Evolutionary conservation across 306 rosid species (phyloP).

Genomic region (barrel medic (Medicago truncatula)): MtrunA17r5.0-ANR NC_053048.1:46384501-46385000

Average conservation of each 20-base stretch:
- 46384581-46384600: too few relatives aligned
- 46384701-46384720: not conserved
- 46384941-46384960: too few relatives aligned
- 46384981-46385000: too few relatives aligned
- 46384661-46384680: not conserved
- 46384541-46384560: slow-evolving; percentile 45
- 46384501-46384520: slow-evolving; percentile 45
- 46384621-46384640: not conserved
- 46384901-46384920: too few relatives aligned
- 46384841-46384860: not conserved
- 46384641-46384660: not conserved
- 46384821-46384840: not conserved
- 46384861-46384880: too few relatives aligned
- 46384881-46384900: too few relatives aligned
- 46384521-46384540: slow-evolving; percentile 55
- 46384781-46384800: not conserved
- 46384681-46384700: not conserved
- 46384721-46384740: not conserved
- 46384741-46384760: not conserved
- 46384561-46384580: slow-evolving; percentile 36
- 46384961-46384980: too few relatives aligned
- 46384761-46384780: not conserved
- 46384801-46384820: not conserved
- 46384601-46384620: not conserved
- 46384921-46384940: too few relatives aligned